A percentile compares a stretch with the other conserved stretches of the same genome.
These are phyloP conservation scores for Pyrenochaeta sp. DNA, from an alignment of 2,329 filamentous ascomycete genomes.

Conservation along the genomic window DNA sequence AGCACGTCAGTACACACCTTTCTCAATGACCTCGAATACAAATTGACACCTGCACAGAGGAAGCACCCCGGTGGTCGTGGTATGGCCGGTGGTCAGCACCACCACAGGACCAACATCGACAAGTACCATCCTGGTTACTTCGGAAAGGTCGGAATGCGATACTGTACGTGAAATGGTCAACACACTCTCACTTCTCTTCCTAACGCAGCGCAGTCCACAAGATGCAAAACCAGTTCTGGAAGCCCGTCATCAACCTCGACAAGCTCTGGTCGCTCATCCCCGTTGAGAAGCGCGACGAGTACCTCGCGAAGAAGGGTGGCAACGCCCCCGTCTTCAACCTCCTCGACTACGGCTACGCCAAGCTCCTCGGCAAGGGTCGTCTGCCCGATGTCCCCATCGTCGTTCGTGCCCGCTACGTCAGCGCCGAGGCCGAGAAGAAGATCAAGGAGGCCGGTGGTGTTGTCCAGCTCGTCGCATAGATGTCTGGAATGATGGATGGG, in stretches of 20 bases:
- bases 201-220: constrained; percentile 75
- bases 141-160: constrained; percentile 82
- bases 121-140: constrained; percentile 99
- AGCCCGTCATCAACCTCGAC: constrained; percentile 98
- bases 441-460: constrained; percentile 98
- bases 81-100: constrained; percentile 98
- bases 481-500: constrained; percentile 28
- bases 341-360: constrained; percentile 95
- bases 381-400: constrained; percentile 92
- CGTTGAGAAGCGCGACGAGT: constrained; percentile 89
- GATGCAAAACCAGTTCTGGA: constrained; percentile 95
- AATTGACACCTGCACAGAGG: constrained; percentile 14
- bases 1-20: constrained; percentile 88
- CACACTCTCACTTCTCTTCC: constrained; percentile 54
- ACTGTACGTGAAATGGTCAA: constrained; percentile 39
- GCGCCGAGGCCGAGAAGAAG: constrained; percentile 97
- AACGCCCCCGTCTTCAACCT: constrained; percentile 98
- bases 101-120: constrained; percentile 92
- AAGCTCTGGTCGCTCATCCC: constrained; percentile 99
- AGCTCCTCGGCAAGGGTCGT: constrained; percentile 98
- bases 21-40: too few species aligned
- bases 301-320: constrained; percentile 85
- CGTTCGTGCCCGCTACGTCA: constrained; percentile 94
- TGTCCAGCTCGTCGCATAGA: constrained; percentile 91
- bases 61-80: constrained; percentile 79